Evolutionary conservation across 192 early-diverging fungal species (phyloP), one percentile per base, ranked within the genome.

Genomic region (Coemansia sp.): DNA sequence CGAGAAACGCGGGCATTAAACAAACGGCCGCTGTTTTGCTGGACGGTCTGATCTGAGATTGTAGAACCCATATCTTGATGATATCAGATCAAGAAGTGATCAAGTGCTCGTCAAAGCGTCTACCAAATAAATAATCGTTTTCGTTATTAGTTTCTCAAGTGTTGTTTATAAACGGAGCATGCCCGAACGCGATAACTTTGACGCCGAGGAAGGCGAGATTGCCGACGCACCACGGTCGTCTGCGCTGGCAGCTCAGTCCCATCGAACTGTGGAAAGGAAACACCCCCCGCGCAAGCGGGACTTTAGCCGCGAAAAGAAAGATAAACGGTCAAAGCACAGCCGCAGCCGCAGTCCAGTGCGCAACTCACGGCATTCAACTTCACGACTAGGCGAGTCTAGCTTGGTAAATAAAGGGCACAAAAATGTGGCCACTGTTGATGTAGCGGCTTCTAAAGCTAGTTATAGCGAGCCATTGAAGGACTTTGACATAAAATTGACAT

Each of bases 171-270:
- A 35, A 35, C 32, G n/a, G n/a, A 17, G 12, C n/a, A 47, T 47
- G 43, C 43, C 12, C n/a, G 17, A 17, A 12, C 43, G n/a, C n/a
- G n/a, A 17, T 4, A 17, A 47, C 43, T 12, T 47, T n/a, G 63
- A 66, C 14, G 51, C 63, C 7, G 73, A 76, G 37, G 73, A 76
- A 3, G 73, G 73, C 64, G 73, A 76, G 56, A 76, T 76, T 22
- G 60, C 60, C 23, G 67, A 76, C 9, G 19, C 15, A 55, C 32
- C 32, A 7, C 32, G 6, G 32, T 6, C 32, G 32, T 35, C 6
- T 35, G 32, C 32, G 32, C 6, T 6, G 37, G 23, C 56, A 8
- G 37, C 56, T 9, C 5, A 38, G 56, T 17, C 17, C 29, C n/a
- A 58, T 5, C 32, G 32, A 35, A 35, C 32, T 6, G 32, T 6